phyloP scores from a whole-genome alignment of 139 green algal genomes.

The Chlamydomonas asymmetrica region DNA sequence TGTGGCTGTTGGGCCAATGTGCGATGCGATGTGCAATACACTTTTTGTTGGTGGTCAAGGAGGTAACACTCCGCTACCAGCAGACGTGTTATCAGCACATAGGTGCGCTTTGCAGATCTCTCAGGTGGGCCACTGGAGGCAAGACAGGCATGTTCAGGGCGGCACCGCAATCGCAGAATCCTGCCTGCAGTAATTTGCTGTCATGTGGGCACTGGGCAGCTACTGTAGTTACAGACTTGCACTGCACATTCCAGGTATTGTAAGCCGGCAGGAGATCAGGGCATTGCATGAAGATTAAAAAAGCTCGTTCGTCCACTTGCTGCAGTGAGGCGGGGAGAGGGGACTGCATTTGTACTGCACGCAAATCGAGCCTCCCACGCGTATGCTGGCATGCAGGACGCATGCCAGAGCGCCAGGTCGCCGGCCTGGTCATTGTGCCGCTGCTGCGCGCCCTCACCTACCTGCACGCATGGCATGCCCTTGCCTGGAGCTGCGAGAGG shows the following conservation, averaged over 20 bases:
- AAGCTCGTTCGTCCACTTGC: not conserved
- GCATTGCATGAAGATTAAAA: not conserved
- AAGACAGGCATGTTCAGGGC: not conserved
- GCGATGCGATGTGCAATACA: too few relatives aligned
- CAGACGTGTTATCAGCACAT: slow-evolving; percentile 6
- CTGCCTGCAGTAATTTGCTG: too few relatives aligned
- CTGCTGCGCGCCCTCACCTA: slow-evolving; percentile 9
- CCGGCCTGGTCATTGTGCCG: slow-evolving; percentile 7
- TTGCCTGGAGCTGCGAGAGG: too few relatives aligned
- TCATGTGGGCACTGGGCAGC: too few relatives aligned
- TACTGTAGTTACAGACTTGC: too few relatives aligned
- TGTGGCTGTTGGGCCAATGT: too few relatives aligned
- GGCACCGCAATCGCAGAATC: not conserved
- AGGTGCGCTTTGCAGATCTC: slow-evolving; percentile 12
- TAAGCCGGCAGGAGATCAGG: not conserved
- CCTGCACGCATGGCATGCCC: too few relatives aligned
- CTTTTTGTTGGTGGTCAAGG: too few relatives aligned
- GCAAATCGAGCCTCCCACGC: not conserved
- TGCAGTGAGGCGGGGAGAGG: not conserved
- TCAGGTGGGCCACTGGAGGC: slow-evolving; percentile 8
- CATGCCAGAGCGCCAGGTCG: not conserved
- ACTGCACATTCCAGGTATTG: too few relatives aligned
- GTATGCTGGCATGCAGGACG: not conserved
- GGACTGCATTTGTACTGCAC: not conserved
- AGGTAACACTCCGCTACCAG: too few relatives aligned